Percentiles rank a stretch among this genome's conserved stretches.
phyloP scores from a whole-genome alignment of 345 rosid species.

The Citrus mangshanensis region DNA sequence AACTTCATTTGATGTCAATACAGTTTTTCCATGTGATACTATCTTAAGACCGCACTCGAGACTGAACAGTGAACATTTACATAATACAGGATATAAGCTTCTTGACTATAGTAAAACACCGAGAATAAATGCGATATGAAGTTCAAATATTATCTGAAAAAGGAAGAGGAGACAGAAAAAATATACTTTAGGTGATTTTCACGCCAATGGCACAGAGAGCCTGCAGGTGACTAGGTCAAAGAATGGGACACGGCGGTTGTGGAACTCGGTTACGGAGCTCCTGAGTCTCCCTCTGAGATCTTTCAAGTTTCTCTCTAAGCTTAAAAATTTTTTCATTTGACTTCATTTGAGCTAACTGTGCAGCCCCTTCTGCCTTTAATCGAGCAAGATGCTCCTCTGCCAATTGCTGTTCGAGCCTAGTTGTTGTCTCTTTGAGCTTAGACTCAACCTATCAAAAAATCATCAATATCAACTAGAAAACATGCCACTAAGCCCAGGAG shows the following conservation, averaged over 20 bases:
- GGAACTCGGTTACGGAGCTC: too few species aligned
- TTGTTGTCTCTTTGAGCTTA: too few species aligned
- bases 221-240: too few species aligned
- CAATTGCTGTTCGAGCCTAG: constrained; percentile 65
- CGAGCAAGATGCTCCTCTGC: constrained; percentile 83
- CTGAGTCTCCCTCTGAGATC: constrained; percentile 56
- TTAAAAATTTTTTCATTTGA: constrained; percentile 58
- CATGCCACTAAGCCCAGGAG: neutral
- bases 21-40: neutral
- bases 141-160: neutral
- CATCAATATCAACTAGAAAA: neutral
- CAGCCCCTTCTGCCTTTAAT: constrained; percentile 59
- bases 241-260: too few species aligned
- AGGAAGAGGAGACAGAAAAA: too few species aligned
- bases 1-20: neutral
- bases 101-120: neutral
- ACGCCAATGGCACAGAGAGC: too few species aligned
- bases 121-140: neutral
- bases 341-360: constrained; percentile 48
- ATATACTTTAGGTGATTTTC: too few species aligned
- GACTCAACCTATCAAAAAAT: constrained; percentile 53
- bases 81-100: neutral
- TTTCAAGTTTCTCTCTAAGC: constrained; percentile 55
- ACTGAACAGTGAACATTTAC: neutral
- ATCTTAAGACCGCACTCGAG: neutral